Conservation (phyloP, 2,329 filamentous ascomycete genomes). For the Aspergillus sp. region DNA sequence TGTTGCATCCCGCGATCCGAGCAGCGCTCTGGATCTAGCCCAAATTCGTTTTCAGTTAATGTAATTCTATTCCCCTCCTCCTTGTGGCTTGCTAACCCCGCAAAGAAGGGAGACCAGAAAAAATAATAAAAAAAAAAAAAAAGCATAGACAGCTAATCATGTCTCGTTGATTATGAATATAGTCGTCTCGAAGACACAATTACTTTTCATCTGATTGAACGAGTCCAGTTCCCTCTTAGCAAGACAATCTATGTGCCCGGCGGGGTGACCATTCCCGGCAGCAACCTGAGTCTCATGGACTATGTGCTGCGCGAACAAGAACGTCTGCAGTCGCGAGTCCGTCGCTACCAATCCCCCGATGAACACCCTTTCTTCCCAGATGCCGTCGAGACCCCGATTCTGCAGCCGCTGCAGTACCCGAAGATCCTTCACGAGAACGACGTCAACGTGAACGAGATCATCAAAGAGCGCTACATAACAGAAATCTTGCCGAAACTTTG, state of each 20-base stretch:
- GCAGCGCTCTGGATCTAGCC: constrained; percentile 76
- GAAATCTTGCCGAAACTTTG: constrained; percentile 79
- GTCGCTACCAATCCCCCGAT: constrained; percentile 91
- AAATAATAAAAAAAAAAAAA: background rate
- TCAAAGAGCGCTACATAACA: constrained; percentile 77
- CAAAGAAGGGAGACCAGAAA: background rate
- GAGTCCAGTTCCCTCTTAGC: constrained; percentile 94
- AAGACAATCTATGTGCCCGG: constrained; percentile 74
- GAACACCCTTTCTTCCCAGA: constrained; percentile 96
- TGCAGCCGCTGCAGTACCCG: constrained; percentile 84
- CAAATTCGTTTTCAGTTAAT: constrained; percentile 93
- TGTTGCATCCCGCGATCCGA: constrained; percentile 77
- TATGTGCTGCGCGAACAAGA: constrained; percentile 91
- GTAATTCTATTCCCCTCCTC: constrained; percentile 36
- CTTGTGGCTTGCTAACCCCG: constrained; percentile 1
- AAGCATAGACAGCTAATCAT: background rate
- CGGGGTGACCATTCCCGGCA: constrained; percentile 68
- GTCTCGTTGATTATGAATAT: background rate
- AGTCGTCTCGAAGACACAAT: constrained; percentile 97
- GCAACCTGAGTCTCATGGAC: constrained; percentile 74
- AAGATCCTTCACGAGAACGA: constrained; percentile 77
- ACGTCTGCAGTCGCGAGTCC: constrained; percentile 80
- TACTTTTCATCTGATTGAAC: constrained; percentile 91
- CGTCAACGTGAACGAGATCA: constrained; percentile 81
- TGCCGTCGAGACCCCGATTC: constrained; percentile 67